Evolutionary conservation across 1,284 basidiomycete genomes (phyloP), one percentile per base, ranked within the genome.

Genomic region (Pyrrhoderma lamaoense): DNA sequence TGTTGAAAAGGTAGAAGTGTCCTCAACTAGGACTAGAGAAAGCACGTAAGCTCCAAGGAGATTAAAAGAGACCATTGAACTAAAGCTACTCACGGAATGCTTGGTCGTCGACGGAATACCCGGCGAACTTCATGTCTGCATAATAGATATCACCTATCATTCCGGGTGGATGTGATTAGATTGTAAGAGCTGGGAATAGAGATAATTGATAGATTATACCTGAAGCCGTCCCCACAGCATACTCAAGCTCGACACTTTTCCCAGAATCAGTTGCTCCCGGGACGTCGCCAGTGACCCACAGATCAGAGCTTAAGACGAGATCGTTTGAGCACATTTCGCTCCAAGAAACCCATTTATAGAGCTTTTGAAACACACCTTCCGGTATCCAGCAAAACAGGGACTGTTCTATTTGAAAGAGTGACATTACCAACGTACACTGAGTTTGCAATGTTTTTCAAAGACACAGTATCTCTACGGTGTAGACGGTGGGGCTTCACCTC

Each of bases 1-100:
- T 25, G 75, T 64, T 7, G 82, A 80, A 65, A 88, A 88, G n/a
- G 76, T 72, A 37, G 76, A 77, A 1, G 80, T 75, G 59, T 87
- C 70, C 4, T 68, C 61, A 25, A 87, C 86, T 36, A 80, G 72
- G 43, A 89, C 85, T 88, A 50, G 59, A 18, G 56, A 23, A 22
- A 8, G 7, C 55, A 36, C 47, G 7, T 54, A 42, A 19, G 35
- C 35, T 9, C 16, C 35, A 16, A 11, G 35, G 9, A 9, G 35
- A 37, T 37, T 9, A 9, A 16, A 9, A 37, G 9, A 16, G 35
- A 16, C 16, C 35, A 9, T 9, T 37, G 35, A 16, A 40, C 2
- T 8, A 25, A 42, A 34, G 16, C n/a, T 16, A 74, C 82, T 61
- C 54, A 88, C 86, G 66, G 63, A 82, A 88, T 8, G 83, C 83